Evolutionary conservation across 306 rosid genomes (phyloP).

Genomic region (Psophocarpus tetragonolobus): DNA sequence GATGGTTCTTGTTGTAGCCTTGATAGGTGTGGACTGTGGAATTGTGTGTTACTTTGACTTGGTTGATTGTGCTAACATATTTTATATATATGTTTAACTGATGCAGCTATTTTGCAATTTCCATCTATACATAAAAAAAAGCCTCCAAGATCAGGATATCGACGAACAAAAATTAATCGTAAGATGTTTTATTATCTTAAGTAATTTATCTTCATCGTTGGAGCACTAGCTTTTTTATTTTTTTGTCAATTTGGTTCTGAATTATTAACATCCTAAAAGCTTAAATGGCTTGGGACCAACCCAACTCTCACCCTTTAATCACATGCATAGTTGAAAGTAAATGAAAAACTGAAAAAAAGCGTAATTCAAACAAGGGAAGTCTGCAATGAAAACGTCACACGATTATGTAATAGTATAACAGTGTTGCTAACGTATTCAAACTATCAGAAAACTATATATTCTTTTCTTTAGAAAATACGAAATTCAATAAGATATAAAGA

Average conservation of each 20-base stretch:
- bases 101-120: constrained; percentile 83
- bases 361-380: neutral
- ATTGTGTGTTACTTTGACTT: constrained; percentile 22
- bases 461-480: neutral
- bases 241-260: constrained; percentile 11
- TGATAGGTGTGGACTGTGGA: neutral
- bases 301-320: neutral
- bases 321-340: neutral
- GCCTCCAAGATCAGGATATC: constrained; percentile 83
- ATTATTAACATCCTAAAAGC: neutral
- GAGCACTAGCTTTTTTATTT: neutral
- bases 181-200: constrained; percentile 45
- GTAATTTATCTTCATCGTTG: neutral
- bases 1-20: neutral
- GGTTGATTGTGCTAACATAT: neutral
- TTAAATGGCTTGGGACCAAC: neutral
- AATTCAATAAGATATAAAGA: neutral
- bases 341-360: neutral
- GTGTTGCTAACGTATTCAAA: neutral
- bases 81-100: constrained; percentile 29
- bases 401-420: neutral
- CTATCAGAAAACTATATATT: neutral
- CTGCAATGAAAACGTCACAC: neutral
- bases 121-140: constrained; percentile 81
- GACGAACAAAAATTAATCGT: constrained; percentile 86